These are phyloP conservation scores for Fusarium torulosum DNA, from an alignment of 2,329 filamentous ascomycete genomes.

Conservation along the genomic window DNA sequence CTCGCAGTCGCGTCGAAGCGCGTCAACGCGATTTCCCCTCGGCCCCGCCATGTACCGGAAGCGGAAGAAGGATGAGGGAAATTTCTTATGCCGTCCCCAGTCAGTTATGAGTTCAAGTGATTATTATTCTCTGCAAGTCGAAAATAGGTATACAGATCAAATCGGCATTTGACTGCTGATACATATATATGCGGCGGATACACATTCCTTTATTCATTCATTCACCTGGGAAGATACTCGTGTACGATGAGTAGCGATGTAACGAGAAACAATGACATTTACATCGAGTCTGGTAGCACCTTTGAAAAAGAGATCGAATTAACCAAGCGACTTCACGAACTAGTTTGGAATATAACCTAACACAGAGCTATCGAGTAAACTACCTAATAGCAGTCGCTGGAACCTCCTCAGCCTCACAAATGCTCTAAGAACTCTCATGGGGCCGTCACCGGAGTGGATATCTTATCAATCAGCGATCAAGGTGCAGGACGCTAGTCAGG, in stretches of 20 bases:
- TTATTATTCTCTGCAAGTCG: too few relatives aligned
- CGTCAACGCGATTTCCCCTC: constrained; percentile 22
- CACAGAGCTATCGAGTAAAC: not conserved
- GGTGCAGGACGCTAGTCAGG: constrained; percentile 40
- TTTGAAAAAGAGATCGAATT: too few relatives aligned
- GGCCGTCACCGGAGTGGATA: constrained; percentile 29
- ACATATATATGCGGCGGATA: too few relatives aligned
- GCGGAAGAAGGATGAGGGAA: not conserved
- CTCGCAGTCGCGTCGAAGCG: constrained; percentile 22
- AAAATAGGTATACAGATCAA: too few relatives aligned
- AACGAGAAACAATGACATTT: too few relatives aligned
- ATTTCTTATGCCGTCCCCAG: constrained; percentile 11
- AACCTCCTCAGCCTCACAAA: not conserved
- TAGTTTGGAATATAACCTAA: too few relatives aligned
- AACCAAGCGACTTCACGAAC: too few relatives aligned
- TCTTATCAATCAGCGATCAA: constrained; percentile 51
- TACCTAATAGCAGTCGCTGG: not conserved
- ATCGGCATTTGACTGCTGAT: too few relatives aligned
- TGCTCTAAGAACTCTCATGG: not conserved
- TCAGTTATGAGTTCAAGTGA: not conserved
- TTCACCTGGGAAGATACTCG: too few relatives aligned
- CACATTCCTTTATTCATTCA: too few relatives aligned
- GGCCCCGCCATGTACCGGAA: constrained; percentile 8
- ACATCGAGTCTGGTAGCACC: too few relatives aligned
- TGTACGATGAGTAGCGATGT: too few relatives aligned